phyloP scores from a whole-genome alignment of 2,329 filamentous ascomycete genomes.

The Metarhizium rileyi region DNA sequence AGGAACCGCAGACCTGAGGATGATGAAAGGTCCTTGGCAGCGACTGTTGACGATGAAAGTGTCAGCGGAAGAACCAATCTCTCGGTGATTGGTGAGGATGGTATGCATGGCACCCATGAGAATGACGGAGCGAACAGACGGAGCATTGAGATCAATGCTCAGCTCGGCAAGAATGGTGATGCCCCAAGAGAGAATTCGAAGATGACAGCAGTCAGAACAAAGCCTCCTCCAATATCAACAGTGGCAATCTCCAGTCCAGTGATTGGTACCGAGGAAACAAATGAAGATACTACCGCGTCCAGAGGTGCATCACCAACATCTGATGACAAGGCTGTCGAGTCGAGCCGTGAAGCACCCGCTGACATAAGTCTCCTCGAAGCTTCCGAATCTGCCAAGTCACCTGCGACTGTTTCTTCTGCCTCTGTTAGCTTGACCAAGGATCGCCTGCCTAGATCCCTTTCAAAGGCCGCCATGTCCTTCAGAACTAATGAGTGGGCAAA shows the following conservation, averaged over 20 bases:
- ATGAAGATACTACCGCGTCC: background rate
- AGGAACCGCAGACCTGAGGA: constrained; percentile 24
- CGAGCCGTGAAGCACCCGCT: background rate
- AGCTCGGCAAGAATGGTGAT: constrained; percentile 18
- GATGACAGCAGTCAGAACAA: background rate
- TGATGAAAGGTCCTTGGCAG: constrained; percentile 44
- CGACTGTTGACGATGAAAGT: constrained; percentile 47
- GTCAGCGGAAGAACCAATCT: constrained; percentile 28
- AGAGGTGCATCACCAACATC: background rate
- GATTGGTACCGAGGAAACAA: background rate
- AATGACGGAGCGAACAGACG: constrained; percentile 7
- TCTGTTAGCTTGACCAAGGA: constrained; percentile 45
- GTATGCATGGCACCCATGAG: constrained; percentile 9
- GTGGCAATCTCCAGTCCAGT: background rate
- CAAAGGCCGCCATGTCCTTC: constrained; percentile 70
- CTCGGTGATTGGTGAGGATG: constrained; percentile 7
- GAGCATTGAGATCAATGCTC: constrained; percentile 30
- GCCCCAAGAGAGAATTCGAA: background rate
- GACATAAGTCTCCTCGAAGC: constrained; percentile 10
- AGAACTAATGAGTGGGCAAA: constrained; percentile 96
- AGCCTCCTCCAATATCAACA: background rate
- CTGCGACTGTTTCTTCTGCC: constrained; percentile 31
- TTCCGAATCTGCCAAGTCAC: constrained; percentile 29
- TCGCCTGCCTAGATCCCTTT: constrained; percentile 59
- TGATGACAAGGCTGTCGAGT: constrained; percentile 1